A percentile compares a stretch with the other conserved stretches of the same genome.
phyloP scores from a whole-genome alignment of 768 basidiomycete genomes.

The Termitomyces titanicus region DNA sequence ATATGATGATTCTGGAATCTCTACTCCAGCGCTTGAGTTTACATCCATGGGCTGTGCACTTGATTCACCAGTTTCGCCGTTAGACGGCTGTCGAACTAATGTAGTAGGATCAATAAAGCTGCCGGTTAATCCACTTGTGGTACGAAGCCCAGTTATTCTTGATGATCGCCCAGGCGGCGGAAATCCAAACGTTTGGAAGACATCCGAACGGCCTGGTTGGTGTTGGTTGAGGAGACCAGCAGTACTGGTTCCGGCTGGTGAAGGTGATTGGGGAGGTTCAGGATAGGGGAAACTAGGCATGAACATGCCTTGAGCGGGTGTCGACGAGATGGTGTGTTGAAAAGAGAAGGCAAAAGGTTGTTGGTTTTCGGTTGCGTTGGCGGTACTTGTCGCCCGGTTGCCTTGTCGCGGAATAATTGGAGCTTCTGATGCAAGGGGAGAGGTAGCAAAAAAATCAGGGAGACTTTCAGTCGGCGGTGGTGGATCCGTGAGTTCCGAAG shows the following conservation, averaged over 20 bases:
- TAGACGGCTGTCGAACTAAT: constrained; percentile 26
- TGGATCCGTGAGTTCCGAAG: constrained; percentile 34
- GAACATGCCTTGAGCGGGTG: constrained; percentile 43
- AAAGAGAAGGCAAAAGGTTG: constrained; percentile 52
- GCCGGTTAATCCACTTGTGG: constrained; percentile 22
- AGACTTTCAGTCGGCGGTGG: constrained; percentile 51
- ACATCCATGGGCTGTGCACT: constrained; percentile 37
- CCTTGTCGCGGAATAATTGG: constrained; percentile 10
- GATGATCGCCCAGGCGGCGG: constrained; percentile 37
- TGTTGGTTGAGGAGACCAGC: constrained; percentile 21
- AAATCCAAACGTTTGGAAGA: constrained; percentile 44
- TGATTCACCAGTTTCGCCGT: constrained; percentile 27
- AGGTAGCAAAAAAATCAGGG: constrained; percentile 46
- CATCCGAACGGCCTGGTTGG: constrained; percentile 37
- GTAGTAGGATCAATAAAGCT: constrained; percentile 40
- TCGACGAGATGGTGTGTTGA: constrained; percentile 43
- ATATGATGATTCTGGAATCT: constrained; percentile 31
- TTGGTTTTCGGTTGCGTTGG: constrained; percentile 50
- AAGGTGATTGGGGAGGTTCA: constrained; percentile 56
- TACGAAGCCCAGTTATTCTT: constrained; percentile 33
- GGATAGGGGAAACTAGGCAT: constrained; percentile 47
- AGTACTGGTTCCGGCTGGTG: constrained; percentile 37
- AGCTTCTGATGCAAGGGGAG: constrained; percentile 30
- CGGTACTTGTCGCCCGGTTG: constrained; percentile 38
- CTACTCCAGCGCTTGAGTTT: constrained; percentile 19